Evolutionary conservation across 2,329 filamentous ascomycete species (phyloP).

Genomic region (Ambrosiella cleistominuta): DNA sequence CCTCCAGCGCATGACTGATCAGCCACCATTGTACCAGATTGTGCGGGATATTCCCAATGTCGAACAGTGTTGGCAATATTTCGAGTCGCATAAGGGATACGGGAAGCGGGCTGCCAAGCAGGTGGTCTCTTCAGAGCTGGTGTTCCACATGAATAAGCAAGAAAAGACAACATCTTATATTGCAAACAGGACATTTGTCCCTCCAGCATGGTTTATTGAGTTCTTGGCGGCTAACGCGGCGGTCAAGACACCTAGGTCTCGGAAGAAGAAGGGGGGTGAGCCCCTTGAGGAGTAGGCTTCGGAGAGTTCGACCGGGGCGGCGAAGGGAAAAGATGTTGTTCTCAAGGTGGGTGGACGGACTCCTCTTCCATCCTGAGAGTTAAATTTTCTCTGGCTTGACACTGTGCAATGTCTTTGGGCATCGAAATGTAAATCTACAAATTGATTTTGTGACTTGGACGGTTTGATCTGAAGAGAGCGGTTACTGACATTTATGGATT

Average conservation of each 20-base stretch:
- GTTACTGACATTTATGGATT: too few relatives aligned
- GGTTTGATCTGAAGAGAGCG: too few relatives aligned
- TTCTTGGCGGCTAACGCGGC: not conserved
- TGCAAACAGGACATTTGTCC: not conserved
- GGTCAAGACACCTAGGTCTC: not conserved
- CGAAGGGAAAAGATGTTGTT: too few relatives aligned
- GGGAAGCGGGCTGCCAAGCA: slow-evolving; percentile 6
- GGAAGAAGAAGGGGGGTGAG: not conserved
- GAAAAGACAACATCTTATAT: slow-evolving; percentile 2
- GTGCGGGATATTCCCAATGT: slow-evolving; percentile 8
- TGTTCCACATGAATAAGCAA: not conserved
- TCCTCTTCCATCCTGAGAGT: too few relatives aligned
- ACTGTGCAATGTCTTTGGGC: too few relatives aligned
- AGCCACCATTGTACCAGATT: slow-evolving; percentile 9
- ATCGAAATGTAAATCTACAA: too few relatives aligned
- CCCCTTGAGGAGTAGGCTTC: too few relatives aligned
- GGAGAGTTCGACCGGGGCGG: too few relatives aligned
- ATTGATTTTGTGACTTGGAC: too few relatives aligned
- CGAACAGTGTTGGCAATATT: slow-evolving; percentile 10
- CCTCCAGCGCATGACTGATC: not conserved
- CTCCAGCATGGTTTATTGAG: not conserved
- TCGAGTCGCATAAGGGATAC: slow-evolving; percentile 12
- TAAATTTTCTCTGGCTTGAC: too few relatives aligned
- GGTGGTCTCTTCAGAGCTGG: not conserved
- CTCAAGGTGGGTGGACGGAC: too few relatives aligned